A percentile compares a stretch with the other conserved stretches of the same genome.
Conservation (phyloP, 768 basidiomycete genomes). For the Psilocybe sp. region DNA sequence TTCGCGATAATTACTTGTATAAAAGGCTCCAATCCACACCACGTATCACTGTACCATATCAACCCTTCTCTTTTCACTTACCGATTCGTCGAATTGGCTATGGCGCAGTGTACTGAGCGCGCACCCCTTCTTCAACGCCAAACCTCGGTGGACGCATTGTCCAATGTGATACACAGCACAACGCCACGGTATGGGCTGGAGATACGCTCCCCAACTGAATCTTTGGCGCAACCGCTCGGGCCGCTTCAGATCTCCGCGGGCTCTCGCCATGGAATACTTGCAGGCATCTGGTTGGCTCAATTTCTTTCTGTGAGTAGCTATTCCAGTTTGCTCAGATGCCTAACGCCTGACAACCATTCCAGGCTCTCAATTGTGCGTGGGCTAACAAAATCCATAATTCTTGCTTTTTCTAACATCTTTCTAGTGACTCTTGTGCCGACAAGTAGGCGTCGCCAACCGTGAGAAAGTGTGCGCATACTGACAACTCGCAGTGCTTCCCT, state of each 20-base stretch:
- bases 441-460: constrained; percentile 35
- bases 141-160: constrained; percentile 4
- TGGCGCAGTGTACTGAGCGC: constrained; percentile 10
- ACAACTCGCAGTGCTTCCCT: constrained; percentile 59
- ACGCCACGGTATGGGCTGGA: constrained; percentile 13
- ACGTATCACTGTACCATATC: not conserved
- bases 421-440: constrained; percentile 75
- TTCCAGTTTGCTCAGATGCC: not conserved
- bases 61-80: not conserved
- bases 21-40: too few species aligned
- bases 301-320: constrained; percentile 62
- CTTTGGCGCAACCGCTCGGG: constrained; percentile 30
- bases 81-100: constrained; percentile 6
- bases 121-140: constrained; percentile 10
- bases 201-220: constrained; percentile 10
- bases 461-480: not conserved
- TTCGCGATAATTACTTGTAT: too few species aligned
- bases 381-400: not conserved
- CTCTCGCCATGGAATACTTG: constrained; percentile 62
- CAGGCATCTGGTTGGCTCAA: constrained; percentile 70
- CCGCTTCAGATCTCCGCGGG: constrained; percentile 61
- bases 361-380: constrained; percentile 35
- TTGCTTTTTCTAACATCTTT: not conserved
- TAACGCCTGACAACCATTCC: not conserved
- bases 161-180: constrained; percentile 1